Base-by-base conservation (phyloP, 148 eudicot genomes). In the Dysphania ambrosioides region DNA sequence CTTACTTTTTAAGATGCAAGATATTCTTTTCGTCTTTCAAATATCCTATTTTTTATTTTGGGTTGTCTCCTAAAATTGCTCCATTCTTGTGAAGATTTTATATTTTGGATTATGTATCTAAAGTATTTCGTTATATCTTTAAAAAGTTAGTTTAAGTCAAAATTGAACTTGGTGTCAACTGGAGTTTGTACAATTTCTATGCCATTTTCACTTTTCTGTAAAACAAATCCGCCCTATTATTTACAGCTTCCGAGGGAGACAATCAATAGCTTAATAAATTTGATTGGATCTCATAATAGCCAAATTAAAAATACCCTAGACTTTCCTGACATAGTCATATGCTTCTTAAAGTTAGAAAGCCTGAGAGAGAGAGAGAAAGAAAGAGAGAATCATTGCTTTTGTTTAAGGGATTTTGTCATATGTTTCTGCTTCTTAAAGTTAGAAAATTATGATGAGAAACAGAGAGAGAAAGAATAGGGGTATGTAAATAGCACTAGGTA, bases 251-350 rank as follows among this genome's bases (percentile, higher is more conserved):
- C 72, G 68, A 73, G 32, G 64, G 76, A 61, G 72, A 77, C 81
- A 77, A 80, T 83, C 78, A 80, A 74, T 70, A 58, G 80, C 70
- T 26, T 77, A 80, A 68, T 83, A 73, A 77, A 29, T 64, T 66
- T 79, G 84, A 80, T 83, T 78, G 84, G 86, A 83, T 83, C 82
- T 80, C 81, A 78, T 72, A 34, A 73, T 77, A 71, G 67, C 83
- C 79, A 80, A 80, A 74, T 60, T 78, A 19, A 75, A 80, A 78
- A 83, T 72, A 65, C 75, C 69, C 60, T 49, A 70, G 73, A 81
- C 77, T 81, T 78, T 78, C 72, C 84, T 84, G 84, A 84, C 87
- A 79, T 36, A 75, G 84, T 79, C 84, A 81, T 84, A 81, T 84
- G 87, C 82, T 84, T 81, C 80, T 81, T 78, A 75, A 81, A 84